These are phyloP conservation scores for Eucalyptus polyanthemos DNA, from an alignment of 345 rosid species.

Conservation along the genomic window DNA sequence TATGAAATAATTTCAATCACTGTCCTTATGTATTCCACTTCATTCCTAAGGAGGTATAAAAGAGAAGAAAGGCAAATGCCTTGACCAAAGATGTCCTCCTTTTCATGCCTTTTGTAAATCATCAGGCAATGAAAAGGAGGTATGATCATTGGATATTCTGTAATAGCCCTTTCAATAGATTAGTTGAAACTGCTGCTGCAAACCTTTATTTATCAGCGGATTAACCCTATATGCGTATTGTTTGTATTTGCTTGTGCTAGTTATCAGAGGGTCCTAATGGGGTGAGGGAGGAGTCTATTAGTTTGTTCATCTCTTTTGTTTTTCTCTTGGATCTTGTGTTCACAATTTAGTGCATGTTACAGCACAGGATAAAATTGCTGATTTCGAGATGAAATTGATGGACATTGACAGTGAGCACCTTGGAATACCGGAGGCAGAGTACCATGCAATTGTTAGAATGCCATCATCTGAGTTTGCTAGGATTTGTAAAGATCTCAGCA, in stretches of 20 bases:
- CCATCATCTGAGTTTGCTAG: conserved; percentile 89
- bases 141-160: not conserved
- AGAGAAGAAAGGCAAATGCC: not conserved
- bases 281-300: not conserved
- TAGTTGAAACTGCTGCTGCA: not conserved
- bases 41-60: not conserved
- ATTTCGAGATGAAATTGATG: conserved; percentile 98
- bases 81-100: not conserved
- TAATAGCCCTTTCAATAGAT: not conserved
- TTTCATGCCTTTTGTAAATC: not conserved
- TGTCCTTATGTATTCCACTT: not conserved
- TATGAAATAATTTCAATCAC: not conserved
- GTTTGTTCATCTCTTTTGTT: not conserved
- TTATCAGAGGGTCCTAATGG: not conserved
- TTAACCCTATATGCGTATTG: not conserved
- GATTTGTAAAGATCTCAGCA: conserved; percentile 84
- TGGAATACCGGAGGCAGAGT: conserved; percentile 97
- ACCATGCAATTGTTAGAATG: conserved; percentile 92
- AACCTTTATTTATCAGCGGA: not conserved
- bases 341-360: not conserved
- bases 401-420: conserved; percentile 98
- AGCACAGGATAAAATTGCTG: conserved; percentile 96
- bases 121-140: not conserved
- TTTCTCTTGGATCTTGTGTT: not conserved
- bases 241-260: not conserved